Conservation (phyloP, 2,329 filamentous ascomycete genomes). For the Penicillium thymicola region DNA sequence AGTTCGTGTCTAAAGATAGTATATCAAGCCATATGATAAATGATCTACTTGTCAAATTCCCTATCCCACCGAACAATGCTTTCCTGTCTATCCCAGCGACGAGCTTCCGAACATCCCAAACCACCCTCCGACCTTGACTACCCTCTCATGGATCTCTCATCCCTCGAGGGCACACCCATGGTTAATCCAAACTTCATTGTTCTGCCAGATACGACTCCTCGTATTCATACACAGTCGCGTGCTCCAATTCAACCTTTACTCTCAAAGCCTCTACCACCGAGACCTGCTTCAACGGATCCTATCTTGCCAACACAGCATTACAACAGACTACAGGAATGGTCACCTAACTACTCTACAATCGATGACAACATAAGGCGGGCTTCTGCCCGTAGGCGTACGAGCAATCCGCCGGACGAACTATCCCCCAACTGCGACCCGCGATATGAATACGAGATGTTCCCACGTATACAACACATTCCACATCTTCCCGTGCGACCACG, state of each 20-base stretch:
- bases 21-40: not conserved
- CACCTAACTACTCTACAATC: not conserved
- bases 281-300: slow-evolving; percentile 4
- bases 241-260: slow-evolving; percentile 13
- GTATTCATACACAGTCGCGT: slow-evolving; percentile 3
- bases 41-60: not conserved
- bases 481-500: slow-evolving; percentile 2
- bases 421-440: not conserved
- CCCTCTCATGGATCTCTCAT: slow-evolving; percentile 35
- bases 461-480: not conserved
- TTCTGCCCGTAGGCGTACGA: not conserved
- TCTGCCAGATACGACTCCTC: not conserved
- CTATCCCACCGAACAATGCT: slow-evolving; percentile 2
- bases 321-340: not conserved
- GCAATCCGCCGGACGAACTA: not conserved
- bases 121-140: not conserved
- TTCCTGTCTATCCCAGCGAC: slow-evolving; percentile 11
- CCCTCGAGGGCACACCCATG: slow-evolving; percentile 35
- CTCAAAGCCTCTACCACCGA: slow-evolving; percentile 17
- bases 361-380: not conserved
- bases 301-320: not conserved
- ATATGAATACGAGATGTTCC: not conserved
- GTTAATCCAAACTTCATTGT: slow-evolving; percentile 19
- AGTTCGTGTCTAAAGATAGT: slow-evolving; percentile 15
- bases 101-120: not conserved